Conservation (phyloP, 345 rosid species). For the Nephelium lappaceum region DNA sequence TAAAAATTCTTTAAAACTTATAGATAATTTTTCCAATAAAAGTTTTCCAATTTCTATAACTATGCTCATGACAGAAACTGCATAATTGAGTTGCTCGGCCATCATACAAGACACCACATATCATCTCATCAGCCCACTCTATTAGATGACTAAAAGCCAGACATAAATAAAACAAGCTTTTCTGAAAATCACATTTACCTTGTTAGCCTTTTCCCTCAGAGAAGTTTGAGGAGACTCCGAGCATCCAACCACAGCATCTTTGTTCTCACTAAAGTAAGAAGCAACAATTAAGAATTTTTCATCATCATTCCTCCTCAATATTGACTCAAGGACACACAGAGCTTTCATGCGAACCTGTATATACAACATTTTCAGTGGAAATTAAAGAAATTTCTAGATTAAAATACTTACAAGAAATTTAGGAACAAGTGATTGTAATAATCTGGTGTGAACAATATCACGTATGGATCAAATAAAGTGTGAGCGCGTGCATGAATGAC, state of each 20-base stretch:
- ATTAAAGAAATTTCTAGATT: constrained; percentile 2
- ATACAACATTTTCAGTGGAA: constrained; percentile 7
- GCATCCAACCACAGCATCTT: constrained; percentile 63
- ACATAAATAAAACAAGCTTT: not conserved
- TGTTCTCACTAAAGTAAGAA: constrained; percentile 77
- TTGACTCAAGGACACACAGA: constrained; percentile 83
- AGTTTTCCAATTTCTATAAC: not conserved
- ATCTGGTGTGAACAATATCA: not conserved
- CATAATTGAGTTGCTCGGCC: not conserved
- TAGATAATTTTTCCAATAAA: not conserved
- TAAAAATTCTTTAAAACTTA: not conserved
- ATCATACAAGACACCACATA: not conserved
- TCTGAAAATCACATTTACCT: constrained; percentile 39
- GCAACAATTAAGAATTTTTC: constrained; percentile 59
- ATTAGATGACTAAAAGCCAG: not conserved
- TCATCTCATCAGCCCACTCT: not conserved
- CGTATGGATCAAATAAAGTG: not conserved
- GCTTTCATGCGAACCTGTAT: constrained; percentile 93
- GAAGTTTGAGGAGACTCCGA: constrained; percentile 90
- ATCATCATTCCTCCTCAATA: constrained; percentile 81
- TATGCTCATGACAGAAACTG: not conserved
- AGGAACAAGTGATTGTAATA: not conserved
- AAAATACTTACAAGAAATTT: not conserved
- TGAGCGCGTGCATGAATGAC: constrained; percentile 12
- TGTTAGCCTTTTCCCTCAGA: constrained; percentile 84